Percentiles rank a stretch among this genome's conserved stretches.
Evolutionary conservation across 83 land plant species (phyloP).

Genomic region (Diphasiastrum complanatum): DNA sequence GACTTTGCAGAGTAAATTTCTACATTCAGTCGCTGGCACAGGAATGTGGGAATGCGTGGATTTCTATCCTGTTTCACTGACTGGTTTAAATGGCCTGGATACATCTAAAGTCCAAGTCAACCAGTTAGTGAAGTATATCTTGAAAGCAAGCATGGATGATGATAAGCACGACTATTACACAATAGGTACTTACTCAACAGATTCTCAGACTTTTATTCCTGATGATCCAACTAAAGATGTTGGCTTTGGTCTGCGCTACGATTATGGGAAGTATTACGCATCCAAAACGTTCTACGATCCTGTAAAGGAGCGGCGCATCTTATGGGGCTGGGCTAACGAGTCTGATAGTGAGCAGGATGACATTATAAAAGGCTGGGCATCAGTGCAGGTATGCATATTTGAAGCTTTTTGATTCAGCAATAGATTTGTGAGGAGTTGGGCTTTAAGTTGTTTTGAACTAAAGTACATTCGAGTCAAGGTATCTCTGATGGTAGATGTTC

Average conservation of each 20-base stretch:
- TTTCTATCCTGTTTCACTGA: too few relatives aligned
- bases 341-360: conserved; percentile 68
- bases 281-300: conserved; percentile 88
- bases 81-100: too few relatives aligned
- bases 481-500: neutral
- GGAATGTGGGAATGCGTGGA: too few relatives aligned
- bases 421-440: neutral
- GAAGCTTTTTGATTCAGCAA: neutral
- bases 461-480: neutral
- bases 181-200: conserved; percentile 44
- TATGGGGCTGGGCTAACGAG: conserved; percentile 88
- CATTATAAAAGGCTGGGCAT: conserved; percentile 84
- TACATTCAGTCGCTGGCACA: too few relatives aligned
- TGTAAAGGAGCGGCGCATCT: conserved; percentile 48
- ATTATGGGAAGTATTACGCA: conserved; percentile 82
- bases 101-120: conserved; percentile 23
- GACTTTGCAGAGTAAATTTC: too few relatives aligned
- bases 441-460: neutral
- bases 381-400: conserved; percentile 50
- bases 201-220: conserved; percentile 35
- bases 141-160: conserved; percentile 76
- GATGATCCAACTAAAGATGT: conserved; percentile 47
- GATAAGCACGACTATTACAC: conserved; percentile 61
- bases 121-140: conserved; percentile 54
- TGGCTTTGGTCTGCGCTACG: conserved; percentile 53